phyloP scores from a whole-genome alignment of 805 yeast genomes.

The Kodamaea jinghongensis region DNA sequence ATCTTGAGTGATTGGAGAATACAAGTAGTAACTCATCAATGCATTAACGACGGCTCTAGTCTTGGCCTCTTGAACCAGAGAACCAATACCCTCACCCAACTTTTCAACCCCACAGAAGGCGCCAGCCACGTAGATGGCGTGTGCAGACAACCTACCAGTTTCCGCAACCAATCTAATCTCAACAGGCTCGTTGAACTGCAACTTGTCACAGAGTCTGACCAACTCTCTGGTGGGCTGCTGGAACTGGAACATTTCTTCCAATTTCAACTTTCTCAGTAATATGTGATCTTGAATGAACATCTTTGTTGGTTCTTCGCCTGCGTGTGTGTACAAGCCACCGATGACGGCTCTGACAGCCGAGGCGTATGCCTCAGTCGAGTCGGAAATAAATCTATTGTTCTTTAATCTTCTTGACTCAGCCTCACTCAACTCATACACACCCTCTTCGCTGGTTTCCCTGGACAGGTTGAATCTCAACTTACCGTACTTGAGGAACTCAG shows the following conservation, averaged over 20 bases:
- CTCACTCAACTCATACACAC: conserved; percentile 43
- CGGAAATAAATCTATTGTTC: conserved; percentile 28
- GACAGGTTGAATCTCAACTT: conserved; percentile 53
- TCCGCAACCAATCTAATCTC: conserved; percentile 80
- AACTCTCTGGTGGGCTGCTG: conserved; percentile 84
- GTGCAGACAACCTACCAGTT: conserved; percentile 82
- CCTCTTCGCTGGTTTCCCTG: conserved; percentile 38
- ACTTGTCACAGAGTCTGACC: conserved; percentile 70
- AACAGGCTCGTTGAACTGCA: conserved; percentile 69
- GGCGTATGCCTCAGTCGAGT: conserved; percentile 50
- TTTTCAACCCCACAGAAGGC: conserved; percentile 80
- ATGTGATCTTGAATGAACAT: conserved; percentile 72
- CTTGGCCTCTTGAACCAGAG: conserved; percentile 86
- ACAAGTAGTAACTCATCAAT: conserved; percentile 86
- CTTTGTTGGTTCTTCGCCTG: conserved; percentile 62
- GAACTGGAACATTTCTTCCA: conserved; percentile 73
- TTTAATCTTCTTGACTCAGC: conserved; percentile 20
- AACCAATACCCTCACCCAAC: conserved; percentile 92
- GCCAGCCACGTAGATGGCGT: conserved; percentile 88
- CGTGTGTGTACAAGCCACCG: conserved; percentile 77
- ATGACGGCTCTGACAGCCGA: conserved; percentile 77
- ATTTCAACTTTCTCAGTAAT: conserved; percentile 76
- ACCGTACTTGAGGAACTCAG: conserved; percentile 66
- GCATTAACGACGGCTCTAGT: conserved; percentile 90
- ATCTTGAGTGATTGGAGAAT: conserved; percentile 62